Base-by-base conservation (phyloP, 1,284 basidiomycete genomes). In the Xerocomus nothofagi region DNA sequence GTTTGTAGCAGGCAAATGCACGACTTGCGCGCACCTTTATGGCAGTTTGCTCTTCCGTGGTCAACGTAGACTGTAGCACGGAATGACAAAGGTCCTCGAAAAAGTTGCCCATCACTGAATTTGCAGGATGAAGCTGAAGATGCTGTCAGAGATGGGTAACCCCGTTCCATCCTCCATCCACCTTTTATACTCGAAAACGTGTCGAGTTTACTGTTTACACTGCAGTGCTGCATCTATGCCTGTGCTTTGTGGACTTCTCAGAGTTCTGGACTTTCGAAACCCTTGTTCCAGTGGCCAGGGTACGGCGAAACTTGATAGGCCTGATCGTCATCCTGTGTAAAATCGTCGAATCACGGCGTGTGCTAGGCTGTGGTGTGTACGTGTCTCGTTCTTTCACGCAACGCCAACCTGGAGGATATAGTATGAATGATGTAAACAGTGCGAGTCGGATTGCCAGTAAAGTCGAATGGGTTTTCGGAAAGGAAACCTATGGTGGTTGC, bases 81-180 rank as follows among this genome's bases (percentile, higher is more conserved):
- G 39, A n/a, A 26, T 68, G 65, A 4, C 40, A 50, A 9, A 65
- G 59, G 49, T 65, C 62, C 43, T 65, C 66, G 27, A 65, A 57
- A 45, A 65, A 68, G 41, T 63, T 65, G 33, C 66, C 66, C 62
- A 64, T 64, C 33, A 3, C 11, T 6, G 39, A 23, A 20, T 15
- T 37, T 24, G 38, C 12, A 50, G 11, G 12, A n/a, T n/a, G n/a
- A n/a, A n/a, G 24, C 10, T 23, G 17, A 20, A 30, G 30, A 15
- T 29, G 12, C 20, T 12, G 40, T 34, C n/a, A 9, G 23, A 14
- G 38, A 15, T 29, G 39, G n/a, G 30, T n/a, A 33, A 37, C 42
- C 31, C 27, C 33, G 5, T 9, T 1, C 18, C 17, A 6, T 10
- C 9, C 21, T 14, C 23, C 26, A 5, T 4, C 18, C 6, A 39